phyloP scores from a whole-genome alignment of 1,284 basidiomycete genomes.

The Melanopsichium pennsylvanicum region DNA sequence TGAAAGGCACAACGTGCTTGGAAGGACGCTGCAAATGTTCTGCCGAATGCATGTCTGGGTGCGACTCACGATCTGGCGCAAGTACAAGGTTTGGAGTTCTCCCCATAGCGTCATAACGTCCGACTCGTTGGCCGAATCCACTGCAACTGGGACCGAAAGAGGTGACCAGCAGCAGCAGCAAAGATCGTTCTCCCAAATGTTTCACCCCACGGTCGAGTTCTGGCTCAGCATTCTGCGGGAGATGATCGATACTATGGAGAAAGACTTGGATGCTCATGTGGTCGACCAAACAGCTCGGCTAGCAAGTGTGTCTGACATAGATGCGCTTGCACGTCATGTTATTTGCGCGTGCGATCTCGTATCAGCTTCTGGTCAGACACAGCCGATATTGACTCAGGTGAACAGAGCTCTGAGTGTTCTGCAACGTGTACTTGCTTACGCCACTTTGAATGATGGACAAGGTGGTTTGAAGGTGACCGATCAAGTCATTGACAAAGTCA shows the following conservation, averaged over 20 bases:
- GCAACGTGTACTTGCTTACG: slow-evolving; percentile 22
- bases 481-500: slow-evolving; percentile 7
- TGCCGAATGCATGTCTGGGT: slow-evolving; percentile 48
- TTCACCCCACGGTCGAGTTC: slow-evolving; percentile 41
- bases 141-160: neutral
- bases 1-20: slow-evolving; percentile 28
- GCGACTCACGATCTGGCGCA: slow-evolving; percentile 44
- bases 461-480: slow-evolving; percentile 14
- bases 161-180: neutral
- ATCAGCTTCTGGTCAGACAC: slow-evolving; percentile 5
- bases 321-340: slow-evolving; percentile 25
- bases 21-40: slow-evolving; percentile 47
- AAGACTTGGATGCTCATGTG: slow-evolving; percentile 36
- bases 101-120: neutral
- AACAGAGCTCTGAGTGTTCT: slow-evolving; percentile 18
- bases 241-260: slow-evolving; percentile 19
- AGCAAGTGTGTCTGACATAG: slow-evolving; percentile 24
- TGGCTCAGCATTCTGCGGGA: slow-evolving; percentile 31
- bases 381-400: slow-evolving; percentile 6
- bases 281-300: slow-evolving; percentile 9
- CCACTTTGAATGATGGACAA: slow-evolving; percentile 1
- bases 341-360: slow-evolving; percentile 21
- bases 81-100: slow-evolving; percentile 30
- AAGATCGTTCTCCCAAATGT: slow-evolving; percentile 8
- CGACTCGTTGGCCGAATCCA: neutral